Conservation (phyloP, 306 rosid species). For the Oemleria cerasiformis region DNA sequence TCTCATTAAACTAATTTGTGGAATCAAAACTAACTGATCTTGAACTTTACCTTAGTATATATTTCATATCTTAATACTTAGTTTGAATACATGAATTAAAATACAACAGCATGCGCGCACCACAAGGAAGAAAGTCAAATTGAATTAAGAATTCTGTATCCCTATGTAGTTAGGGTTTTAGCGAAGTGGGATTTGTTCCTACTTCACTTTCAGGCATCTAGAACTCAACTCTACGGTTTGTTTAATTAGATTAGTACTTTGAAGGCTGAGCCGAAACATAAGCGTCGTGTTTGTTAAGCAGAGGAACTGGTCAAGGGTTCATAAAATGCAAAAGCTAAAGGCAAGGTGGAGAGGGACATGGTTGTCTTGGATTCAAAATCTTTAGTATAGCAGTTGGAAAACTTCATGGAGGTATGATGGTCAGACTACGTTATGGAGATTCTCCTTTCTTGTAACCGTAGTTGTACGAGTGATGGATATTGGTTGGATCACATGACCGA, state of each 20-base stretch:
- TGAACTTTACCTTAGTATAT: not conserved
- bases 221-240: not conserved
- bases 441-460: too few relatives aligned
- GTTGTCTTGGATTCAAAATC: not conserved
- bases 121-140: slow-evolving; percentile 19
- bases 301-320: slow-evolving; percentile 18
- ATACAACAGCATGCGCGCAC: slow-evolving; percentile 3
- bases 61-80: not conserved
- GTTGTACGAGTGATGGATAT: too few relatives aligned
- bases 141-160: slow-evolving; percentile 1
- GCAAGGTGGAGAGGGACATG: slow-evolving; percentile 9
- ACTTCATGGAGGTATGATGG: too few relatives aligned
- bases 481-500: too few relatives aligned
- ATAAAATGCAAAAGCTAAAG: slow-evolving; percentile 8
- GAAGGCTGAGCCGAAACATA: slow-evolving; percentile 18
- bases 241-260: slow-evolving; percentile 23
- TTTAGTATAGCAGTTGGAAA: too few relatives aligned
- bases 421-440: too few relatives aligned
- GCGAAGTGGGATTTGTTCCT: slow-evolving; percentile 6
- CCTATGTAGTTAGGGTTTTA: not conserved
- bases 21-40: not conserved
- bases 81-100: not conserved
- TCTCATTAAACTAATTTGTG: slow-evolving; percentile 8
- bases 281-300: slow-evolving; percentile 24
- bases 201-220: not conserved